Percentiles rank a stretch among this genome's conserved stretches.
These are phyloP conservation scores for Botrytis squamosa DNA, from an alignment of 2,329 filamentous ascomycete genomes.

Conservation along the genomic window DNA sequence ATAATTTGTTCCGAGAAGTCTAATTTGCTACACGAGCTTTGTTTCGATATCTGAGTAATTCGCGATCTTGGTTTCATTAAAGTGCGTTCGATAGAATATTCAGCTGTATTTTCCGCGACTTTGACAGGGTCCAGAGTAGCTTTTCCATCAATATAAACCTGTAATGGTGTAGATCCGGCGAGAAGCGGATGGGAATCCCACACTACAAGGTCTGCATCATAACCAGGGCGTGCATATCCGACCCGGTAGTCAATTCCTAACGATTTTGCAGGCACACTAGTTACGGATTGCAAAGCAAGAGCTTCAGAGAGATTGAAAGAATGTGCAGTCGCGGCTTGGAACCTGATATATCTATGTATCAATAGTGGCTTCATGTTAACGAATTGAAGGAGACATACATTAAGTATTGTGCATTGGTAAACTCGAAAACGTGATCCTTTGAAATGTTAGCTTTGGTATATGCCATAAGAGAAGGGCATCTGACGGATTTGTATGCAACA, in stretches of 20 bases:
- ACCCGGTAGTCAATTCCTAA: constrained; percentile 46
- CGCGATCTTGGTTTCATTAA: constrained; percentile 24
- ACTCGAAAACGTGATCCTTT: constrained; percentile 40
- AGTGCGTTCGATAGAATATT: constrained; percentile 1
- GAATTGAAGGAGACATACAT: constrained; percentile 32
- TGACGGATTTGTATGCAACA: constrained; percentile 46
- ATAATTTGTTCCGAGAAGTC: constrained; percentile 32
- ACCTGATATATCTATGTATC: constrained; percentile 27
- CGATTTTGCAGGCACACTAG: constrained; percentile 47
- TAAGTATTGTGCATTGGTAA: constrained; percentile 45
- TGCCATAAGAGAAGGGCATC: neutral
- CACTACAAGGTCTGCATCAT: constrained; percentile 51
- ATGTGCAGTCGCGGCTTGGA: constrained; percentile 44
- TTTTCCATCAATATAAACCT: constrained; percentile 50
- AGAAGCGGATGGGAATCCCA: constrained; percentile 50
- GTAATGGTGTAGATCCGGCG: constrained; percentile 46
- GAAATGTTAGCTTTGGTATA: constrained; percentile 4
- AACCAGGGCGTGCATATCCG: constrained; percentile 46
- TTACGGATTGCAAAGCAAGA: constrained; percentile 46
- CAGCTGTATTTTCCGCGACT: constrained; percentile 37
- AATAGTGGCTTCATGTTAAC: neutral
- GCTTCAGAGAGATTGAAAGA: constrained; percentile 45
- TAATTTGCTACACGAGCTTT: constrained; percentile 22
- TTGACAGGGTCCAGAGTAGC: constrained; percentile 40
- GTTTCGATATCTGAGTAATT: constrained; percentile 24